Evolutionary conservation across 202 grass and related monocot genomes (phyloP).

Genomic region (Schoenoplectus tabernaemontani): DNA sequence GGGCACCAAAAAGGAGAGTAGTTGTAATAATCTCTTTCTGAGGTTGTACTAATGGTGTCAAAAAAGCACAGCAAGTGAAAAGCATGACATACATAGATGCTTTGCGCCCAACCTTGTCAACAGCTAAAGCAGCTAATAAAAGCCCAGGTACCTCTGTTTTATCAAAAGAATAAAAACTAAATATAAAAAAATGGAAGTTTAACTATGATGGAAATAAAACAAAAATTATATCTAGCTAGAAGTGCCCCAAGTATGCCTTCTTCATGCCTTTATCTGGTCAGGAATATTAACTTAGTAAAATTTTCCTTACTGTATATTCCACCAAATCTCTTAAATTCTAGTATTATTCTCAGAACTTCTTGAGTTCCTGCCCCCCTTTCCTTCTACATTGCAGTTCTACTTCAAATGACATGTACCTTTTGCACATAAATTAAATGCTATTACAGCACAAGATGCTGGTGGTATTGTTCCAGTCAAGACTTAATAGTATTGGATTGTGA

Average conservation of each 20-base stretch:
- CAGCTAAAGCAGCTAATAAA: slow-evolving; percentile 46
- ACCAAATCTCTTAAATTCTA: not conserved
- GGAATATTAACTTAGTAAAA: not conserved
- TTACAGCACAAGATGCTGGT: not conserved
- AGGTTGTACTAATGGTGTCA: slow-evolving; percentile 50
- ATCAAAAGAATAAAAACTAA: slow-evolving; percentile 19
- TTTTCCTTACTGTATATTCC: not conserved
- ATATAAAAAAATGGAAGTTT: not conserved
- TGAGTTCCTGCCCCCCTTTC: not conserved
- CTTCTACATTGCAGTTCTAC: not conserved
- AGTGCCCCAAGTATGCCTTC: not conserved
- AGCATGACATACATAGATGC: slow-evolving; percentile 61
- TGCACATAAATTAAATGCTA: not conserved
- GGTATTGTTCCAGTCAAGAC: not conserved
- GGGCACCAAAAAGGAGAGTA: slow-evolving; percentile 62
- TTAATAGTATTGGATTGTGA: not conserved
- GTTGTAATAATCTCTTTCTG: slow-evolving; percentile 63
- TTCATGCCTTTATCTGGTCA: not conserved
- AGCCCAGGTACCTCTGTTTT: slow-evolving; percentile 67
- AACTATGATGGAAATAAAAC: not conserved
- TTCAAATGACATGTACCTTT: not conserved
- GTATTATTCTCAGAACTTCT: not conserved
- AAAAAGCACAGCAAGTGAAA: slow-evolving; percentile 54
- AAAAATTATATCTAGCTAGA: not conserved
- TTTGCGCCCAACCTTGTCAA: slow-evolving; percentile 75